These are phyloP conservation scores for Aspergillus diversus DNA, from an alignment of 495 filamentous ascomycete genomes.

Conservation along the genomic window DNA sequence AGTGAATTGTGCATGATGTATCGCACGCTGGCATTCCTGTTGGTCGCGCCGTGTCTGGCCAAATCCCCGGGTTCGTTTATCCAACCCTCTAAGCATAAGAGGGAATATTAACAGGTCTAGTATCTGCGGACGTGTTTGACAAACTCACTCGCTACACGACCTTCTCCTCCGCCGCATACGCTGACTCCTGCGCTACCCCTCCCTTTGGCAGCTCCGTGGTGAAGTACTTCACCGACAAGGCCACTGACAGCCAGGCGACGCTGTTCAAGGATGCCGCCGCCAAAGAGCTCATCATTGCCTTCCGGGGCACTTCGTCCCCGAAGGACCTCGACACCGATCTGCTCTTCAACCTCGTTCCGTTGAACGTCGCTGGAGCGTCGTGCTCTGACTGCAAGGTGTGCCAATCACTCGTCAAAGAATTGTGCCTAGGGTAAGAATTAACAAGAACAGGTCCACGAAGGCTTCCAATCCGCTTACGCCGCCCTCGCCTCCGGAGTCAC, in stretches of 20 bases:
- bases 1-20: no score
- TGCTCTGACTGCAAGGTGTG: constrained; percentile 1
- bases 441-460: neutral
- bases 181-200: neutral
- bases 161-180: constrained; percentile 1
- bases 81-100: no score
- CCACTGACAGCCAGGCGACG: constrained; percentile 1
- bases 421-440: neutral
- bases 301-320: neutral
- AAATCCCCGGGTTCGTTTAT: no score
- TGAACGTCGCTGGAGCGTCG: neutral
- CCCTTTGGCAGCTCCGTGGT: constrained; percentile 2
- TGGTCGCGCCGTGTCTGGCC: no score
- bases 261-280: neutral
- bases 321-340: neutral
- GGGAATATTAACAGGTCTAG: neutral
- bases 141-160: neutral
- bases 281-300: neutral
- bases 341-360: neutral
- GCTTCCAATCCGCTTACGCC: neutral
- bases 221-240: neutral
- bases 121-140: neutral
- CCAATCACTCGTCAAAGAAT: neutral
- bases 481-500: neutral
- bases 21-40: no score